These are phyloP conservation scores for Bipolaris zeicola DNA, from an alignment of 2,329 filamentous ascomycete genomes.

Conservation along the genomic window DNA sequence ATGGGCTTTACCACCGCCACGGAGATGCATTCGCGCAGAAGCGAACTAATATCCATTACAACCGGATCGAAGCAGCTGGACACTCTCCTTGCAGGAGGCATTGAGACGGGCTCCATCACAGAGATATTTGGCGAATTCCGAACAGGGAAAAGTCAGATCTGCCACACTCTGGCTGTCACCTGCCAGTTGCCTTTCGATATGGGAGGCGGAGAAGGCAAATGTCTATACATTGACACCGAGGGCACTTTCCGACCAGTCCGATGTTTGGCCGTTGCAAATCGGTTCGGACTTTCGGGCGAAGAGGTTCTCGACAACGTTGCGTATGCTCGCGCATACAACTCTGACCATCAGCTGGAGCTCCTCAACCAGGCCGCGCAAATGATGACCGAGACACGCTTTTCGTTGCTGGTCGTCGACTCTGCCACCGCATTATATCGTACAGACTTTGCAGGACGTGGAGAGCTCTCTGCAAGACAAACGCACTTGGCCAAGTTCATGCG, in stretches of 20 bases:
- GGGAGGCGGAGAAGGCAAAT: conserved; percentile 98
- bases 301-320: conserved; percentile 98
- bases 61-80: conserved; percentile 98
- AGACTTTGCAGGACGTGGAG: conserved; percentile 94
- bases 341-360: conserved; percentile 93
- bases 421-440: conserved; percentile 95
- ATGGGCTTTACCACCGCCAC: conserved; percentile 99
- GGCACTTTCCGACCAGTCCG: conserved; percentile 93
- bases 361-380: conserved; percentile 94
- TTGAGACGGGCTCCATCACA: conserved; percentile 97
- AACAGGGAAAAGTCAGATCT: conserved; percentile 98
- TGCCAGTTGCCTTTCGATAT: conserved; percentile 98
- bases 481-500: conserved; percentile 90
- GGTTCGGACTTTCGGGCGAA: conserved; percentile 92
- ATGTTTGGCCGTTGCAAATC: conserved; percentile 86
- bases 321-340: conserved; percentile 97
- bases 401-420: conserved; percentile 91
- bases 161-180: conserved; percentile 96
- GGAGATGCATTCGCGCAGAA: conserved; percentile 96
- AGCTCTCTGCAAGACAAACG: conserved; percentile 90
- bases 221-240: conserved; percentile 97
- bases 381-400: conserved; percentile 99
- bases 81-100: conserved; percentile 88
- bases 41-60: conserved; percentile 96
- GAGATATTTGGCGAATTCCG: conserved; percentile 98